Evolutionary conservation across 257 asterid genomes (phyloP).

Genomic region (Euphrasia confusa): DNA sequence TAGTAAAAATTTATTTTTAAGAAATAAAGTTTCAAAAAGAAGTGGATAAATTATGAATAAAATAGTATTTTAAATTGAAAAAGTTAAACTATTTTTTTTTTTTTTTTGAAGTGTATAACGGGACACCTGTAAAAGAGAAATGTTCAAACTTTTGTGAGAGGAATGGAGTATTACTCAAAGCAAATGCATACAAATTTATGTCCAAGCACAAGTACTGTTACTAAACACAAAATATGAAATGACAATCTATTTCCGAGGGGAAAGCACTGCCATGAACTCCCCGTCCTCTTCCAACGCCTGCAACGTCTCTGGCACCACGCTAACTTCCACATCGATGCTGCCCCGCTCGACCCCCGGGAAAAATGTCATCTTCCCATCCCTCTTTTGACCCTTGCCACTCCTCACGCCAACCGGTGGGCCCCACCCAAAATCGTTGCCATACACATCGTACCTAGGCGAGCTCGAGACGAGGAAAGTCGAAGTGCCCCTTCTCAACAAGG

Average conservation of each 20-base stretch:
- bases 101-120: too few species aligned
- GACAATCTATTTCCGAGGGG: neutral
- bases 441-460: constrained; percentile 48
- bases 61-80: too few species aligned
- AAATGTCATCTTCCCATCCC: constrained; percentile 40
- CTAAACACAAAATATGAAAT: too few species aligned
- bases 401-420: constrained; percentile 51
- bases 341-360: constrained; percentile 37
- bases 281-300: constrained; percentile 31
- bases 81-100: too few species aligned
- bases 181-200: too few species aligned
- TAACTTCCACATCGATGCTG: constrained; percentile 47
- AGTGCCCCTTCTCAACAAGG: neutral
- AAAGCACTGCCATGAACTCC: constrained; percentile 36
- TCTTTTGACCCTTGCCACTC: constrained; percentile 38
- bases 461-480: constrained; percentile 24
- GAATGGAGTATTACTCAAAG: too few species aligned
- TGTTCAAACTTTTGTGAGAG: too few species aligned
- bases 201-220: too few species aligned
- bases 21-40: too few species aligned
- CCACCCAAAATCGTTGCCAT: constrained; percentile 52
- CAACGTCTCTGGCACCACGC: constrained; percentile 33
- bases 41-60: too few species aligned
- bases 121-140: too few species aligned
- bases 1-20: too few species aligned